These are phyloP conservation scores for Penicillium frequentans DNA, from an alignment of 2,329 filamentous ascomycete species.

Conservation along the genomic window DNA sequence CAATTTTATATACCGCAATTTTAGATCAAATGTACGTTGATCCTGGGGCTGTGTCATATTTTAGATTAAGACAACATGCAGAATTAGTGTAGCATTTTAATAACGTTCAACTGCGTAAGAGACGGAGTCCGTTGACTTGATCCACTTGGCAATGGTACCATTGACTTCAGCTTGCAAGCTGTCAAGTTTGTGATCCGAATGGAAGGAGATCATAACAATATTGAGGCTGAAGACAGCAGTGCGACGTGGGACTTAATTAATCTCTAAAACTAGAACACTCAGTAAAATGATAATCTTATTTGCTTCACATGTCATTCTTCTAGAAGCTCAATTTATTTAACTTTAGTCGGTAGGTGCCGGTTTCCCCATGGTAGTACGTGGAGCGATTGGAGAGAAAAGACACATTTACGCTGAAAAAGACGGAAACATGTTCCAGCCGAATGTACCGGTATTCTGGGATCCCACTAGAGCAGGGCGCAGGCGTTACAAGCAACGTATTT, in stretches of 20 bases:
- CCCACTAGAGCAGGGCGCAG: not conserved
- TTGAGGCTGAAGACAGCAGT: not conserved
- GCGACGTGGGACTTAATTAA: not conserved
- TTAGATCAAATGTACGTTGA: not conserved
- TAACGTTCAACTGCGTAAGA: not conserved
- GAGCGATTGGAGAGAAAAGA: not conserved
- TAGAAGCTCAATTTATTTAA: constrained; percentile 20
- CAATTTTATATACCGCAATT: not conserved
- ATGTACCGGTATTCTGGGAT: not conserved
- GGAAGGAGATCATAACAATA: not conserved
- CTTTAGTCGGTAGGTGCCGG: constrained; percentile 15
- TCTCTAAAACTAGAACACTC: not conserved
- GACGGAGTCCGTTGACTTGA: not conserved
- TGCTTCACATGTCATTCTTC: constrained; percentile 10
- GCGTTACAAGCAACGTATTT: not conserved
- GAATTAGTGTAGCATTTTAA: not conserved
- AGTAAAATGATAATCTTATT: not conserved
- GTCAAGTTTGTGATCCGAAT: not conserved
- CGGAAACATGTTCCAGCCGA: not conserved
- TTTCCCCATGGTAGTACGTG: constrained; percentile 2
- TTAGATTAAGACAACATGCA: not conserved
- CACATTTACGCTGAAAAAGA: not conserved
- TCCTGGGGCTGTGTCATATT: not conserved
- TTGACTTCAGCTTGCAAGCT: not conserved
- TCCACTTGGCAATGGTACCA: not conserved